Evolutionary conservation across 176 grass and related monocot genomes (phyloP), one percentile per base, ranked within the genome.

Genomic region (Triticum monococcum): DNA sequence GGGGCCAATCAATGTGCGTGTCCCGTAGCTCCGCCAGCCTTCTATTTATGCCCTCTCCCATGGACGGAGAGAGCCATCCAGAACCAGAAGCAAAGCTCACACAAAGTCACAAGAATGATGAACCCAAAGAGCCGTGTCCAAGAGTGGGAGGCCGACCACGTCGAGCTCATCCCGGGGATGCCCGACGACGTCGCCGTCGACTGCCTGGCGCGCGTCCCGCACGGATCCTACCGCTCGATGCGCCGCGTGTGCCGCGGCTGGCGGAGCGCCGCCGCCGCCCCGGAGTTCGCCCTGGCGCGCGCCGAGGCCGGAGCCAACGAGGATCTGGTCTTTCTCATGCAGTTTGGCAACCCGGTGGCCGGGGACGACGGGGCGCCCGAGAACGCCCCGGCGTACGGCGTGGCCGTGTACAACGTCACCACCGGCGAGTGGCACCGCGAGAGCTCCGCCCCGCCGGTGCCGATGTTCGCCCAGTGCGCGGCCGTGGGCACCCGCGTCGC

Each of bases 141-240:
- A n/a, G 83, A 67, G 2, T 22, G 8, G 26, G 48, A 0, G 2
- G 5, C 12, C 20, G 22, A 83, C n/a, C 81, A 88, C 77, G 3
- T 88, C 1, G 89, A 96, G 23, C 87, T 99, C 69, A 96, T 99
- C 25, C 97, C 97, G 0, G 97, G 97, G 12, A 68, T 99, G 52
- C 94, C 97, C 4, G 77, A 99, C 75, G 94, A 99, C 75, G 87
- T 99, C 7, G 97, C 97, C 7, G 92, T 87, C 40, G 97, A 98
- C 77, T 98, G 97, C 87, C 92, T 98, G 18, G 75, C 93, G 12
- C 90, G 97, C 17, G 92, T 99, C 12, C 94, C 87, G 35, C 90
- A 93, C 76, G 90, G 80, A 0, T 65, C 67, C 3, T 89, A 92
- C 71, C 82, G 88, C 31, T 45, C 90, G 6, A 86, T 89, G 52